Evolutionary conservation across 768 basidiomycete genomes (phyloP).

Genomic region (Pholiota microspora): DNA sequence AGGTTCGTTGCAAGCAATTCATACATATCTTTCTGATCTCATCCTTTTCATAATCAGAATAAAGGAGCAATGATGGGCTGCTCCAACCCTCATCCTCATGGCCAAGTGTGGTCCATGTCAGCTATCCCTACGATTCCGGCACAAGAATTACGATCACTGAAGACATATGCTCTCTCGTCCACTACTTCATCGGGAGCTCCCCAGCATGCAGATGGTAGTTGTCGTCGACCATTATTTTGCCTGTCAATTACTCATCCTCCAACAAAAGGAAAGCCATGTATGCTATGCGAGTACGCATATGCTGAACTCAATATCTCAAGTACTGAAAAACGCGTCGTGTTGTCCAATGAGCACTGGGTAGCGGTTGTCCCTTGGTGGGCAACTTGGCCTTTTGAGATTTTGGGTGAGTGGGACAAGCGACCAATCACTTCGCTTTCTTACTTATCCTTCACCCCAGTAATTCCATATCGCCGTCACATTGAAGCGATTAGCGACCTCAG

Average conservation of each 20-base stretch:
- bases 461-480: slow-evolving; percentile 79
- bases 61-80: slow-evolving; percentile 96
- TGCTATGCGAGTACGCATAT: slow-evolving; percentile 79
- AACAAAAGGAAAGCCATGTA: slow-evolving; percentile 61
- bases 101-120: slow-evolving; percentile 84
- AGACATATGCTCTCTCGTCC: slow-evolving; percentile 39
- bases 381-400: slow-evolving; percentile 81
- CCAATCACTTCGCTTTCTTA: slow-evolving; percentile 39
- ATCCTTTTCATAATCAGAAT: slow-evolving; percentile 49
- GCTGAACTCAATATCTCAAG: slow-evolving; percentile 48
- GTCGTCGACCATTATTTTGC: neutral
- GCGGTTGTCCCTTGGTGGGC: slow-evolving; percentile 96
- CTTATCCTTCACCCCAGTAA: slow-evolving; percentile 39
- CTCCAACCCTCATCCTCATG: slow-evolving; percentile 92
- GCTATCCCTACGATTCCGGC: slow-evolving; percentile 68
- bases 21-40: neutral
- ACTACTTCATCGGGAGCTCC: slow-evolving; percentile 46
- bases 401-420: slow-evolving; percentile 27
- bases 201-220: slow-evolving; percentile 44
- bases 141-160: slow-evolving; percentile 60
- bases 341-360: slow-evolving; percentile 74
- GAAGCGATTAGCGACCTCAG: slow-evolving; percentile 64
- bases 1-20: slow-evolving; percentile 45
- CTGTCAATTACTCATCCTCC: neutral
- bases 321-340: slow-evolving; percentile 58